A percentile compares a stretch with the other conserved stretches of the same genome.
These are phyloP conservation scores for Xylaria digitata DNA, from an alignment of 2,329 filamentous ascomycete genomes.

Conservation along the genomic window DNA sequence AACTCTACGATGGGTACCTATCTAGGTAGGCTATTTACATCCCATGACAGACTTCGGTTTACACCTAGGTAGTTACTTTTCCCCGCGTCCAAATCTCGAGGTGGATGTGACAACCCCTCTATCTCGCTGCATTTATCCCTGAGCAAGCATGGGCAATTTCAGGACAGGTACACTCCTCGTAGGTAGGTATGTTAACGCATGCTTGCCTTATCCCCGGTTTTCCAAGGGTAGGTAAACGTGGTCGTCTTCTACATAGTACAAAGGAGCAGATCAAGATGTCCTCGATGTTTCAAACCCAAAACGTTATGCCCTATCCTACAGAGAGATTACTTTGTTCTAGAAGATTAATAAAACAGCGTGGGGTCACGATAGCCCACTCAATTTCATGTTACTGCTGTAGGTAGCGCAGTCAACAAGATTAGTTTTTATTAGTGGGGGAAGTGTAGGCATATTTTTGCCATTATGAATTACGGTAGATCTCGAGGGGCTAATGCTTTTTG, in stretches of 20 bases:
- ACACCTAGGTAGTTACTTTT: conserved; percentile 7
- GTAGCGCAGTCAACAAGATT: conserved; percentile 7
- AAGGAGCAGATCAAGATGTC: not conserved
- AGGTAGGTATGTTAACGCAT: too few species aligned
- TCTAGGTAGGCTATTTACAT: too few species aligned
- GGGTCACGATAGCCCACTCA: conserved; percentile 15
- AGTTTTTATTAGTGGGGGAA: not conserved
- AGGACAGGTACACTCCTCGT: not conserved
- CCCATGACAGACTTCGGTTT: too few species aligned
- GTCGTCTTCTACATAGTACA: not conserved
- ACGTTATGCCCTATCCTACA: not conserved
- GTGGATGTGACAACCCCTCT: conserved; percentile 20
- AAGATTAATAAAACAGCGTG: conserved; percentile 28
- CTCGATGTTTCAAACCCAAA: not conserved
- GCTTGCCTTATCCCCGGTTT: not conserved
- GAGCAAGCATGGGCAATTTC: not conserved
- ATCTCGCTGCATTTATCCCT: conserved; percentile 1
- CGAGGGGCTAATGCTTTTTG: not conserved
- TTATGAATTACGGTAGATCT: not conserved
- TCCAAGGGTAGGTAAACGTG: conserved; percentile 3
- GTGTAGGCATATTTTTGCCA: not conserved
- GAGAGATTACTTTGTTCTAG: conserved; percentile 18
- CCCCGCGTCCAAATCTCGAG: conserved; percentile 21
- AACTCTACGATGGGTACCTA: not conserved
- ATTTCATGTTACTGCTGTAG: conserved; percentile 16